Evolutionary conservation across 768 basidiomycete species (phyloP).

Genomic region (Cystobasidium ongulense): DNA sequence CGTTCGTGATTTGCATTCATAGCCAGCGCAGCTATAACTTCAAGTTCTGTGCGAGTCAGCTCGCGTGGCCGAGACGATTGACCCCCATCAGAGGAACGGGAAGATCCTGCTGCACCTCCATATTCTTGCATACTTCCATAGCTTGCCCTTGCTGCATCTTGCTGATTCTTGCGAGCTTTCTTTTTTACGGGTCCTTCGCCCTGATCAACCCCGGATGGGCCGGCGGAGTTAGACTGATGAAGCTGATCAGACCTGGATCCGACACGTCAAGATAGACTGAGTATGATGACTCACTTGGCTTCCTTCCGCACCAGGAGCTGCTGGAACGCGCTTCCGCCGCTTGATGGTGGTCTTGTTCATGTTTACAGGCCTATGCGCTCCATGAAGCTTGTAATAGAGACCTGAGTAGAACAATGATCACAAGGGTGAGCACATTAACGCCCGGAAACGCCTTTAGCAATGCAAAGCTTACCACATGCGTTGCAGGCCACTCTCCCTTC

Average conservation of each 20-base stretch:
- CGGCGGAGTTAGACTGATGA: background rate
- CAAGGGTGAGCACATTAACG: background rate
- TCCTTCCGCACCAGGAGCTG: conserved; percentile 49
- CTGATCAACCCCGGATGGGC: conserved; percentile 28
- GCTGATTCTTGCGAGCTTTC: conserved; percentile 4
- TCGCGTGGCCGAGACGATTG: background rate
- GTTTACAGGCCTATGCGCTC: conserved; percentile 88
- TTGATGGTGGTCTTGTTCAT: conserved; percentile 99
- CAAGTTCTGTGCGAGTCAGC: conserved; percentile 16
- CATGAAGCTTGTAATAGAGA: conserved; percentile 96
- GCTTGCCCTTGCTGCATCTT: background rate
- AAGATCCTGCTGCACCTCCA: background rate
- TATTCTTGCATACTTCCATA: background rate
- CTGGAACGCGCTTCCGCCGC: conserved; percentile 90
- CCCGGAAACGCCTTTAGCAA: no score
- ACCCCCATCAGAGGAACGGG: background rate
- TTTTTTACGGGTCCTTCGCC: conserved; percentile 42
- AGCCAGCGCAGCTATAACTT: conserved; percentile 22
- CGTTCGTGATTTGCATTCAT: conserved; percentile 28
- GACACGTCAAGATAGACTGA: no score
- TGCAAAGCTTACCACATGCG: conserved; percentile 49
- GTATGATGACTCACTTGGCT: conserved; percentile 35
- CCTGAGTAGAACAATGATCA: conserved; percentile 51
- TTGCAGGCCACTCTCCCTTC: conserved; percentile 50
- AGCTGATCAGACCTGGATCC: background rate